Conservation (phyloP, 2,329 filamentous ascomycete species). For the Curvularia eragrostidis region DNA sequence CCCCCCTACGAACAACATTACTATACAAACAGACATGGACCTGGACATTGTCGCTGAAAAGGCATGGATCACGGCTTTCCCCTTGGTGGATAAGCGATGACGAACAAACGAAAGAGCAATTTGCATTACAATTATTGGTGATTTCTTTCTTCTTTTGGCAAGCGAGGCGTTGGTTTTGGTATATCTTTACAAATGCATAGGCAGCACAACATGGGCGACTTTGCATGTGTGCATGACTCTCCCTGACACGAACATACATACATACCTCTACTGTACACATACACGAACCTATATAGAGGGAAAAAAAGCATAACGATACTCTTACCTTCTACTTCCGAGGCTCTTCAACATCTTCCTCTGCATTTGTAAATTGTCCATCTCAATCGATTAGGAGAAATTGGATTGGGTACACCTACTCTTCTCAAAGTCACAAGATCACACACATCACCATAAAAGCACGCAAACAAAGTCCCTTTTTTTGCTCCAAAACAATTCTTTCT, state of each 20-base stretch:
- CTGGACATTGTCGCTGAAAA: not conserved
- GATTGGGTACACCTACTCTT: too few relatives aligned
- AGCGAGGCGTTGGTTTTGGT: conserved; percentile 25
- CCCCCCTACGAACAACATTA: not conserved
- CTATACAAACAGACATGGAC: conserved; percentile 3
- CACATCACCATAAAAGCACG: too few relatives aligned
- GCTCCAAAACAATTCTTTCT: not conserved
- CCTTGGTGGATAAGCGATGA: not conserved
- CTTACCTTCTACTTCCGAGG: not conserved
- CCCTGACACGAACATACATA: conserved; percentile 1
- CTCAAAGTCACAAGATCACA: not conserved
- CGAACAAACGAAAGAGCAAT: not conserved
- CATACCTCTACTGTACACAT: conserved; percentile 5
- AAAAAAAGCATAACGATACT: conserved; percentile 10
- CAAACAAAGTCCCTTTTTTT: not conserved
- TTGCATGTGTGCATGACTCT: conserved; percentile 1
- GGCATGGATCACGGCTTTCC: not conserved
- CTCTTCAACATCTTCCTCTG: too few relatives aligned
- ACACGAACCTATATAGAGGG: not conserved
- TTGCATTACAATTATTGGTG: not conserved
- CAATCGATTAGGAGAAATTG: not conserved
- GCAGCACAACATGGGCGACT: not conserved
- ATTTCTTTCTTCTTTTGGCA: conserved; percentile 9
- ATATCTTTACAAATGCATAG: conserved; percentile 8
- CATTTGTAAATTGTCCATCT: not conserved